These are phyloP conservation scores for Phialocephala sp. DNA, from an alignment of 2,329 filamentous ascomycete species.

Conservation along the genomic window DNA sequence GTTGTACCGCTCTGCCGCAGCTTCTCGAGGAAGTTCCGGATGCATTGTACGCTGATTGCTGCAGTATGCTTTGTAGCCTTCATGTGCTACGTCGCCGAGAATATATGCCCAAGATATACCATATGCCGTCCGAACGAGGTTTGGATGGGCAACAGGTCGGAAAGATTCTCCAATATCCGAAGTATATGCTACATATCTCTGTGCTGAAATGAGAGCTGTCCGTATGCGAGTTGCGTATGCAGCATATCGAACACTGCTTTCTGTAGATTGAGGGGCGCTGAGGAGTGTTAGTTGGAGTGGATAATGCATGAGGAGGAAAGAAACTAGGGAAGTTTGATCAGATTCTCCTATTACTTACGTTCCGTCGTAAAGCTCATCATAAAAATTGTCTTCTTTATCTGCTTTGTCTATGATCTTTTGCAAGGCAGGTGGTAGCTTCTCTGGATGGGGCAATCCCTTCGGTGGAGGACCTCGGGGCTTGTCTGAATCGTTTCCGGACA, in stretches of 20 bases:
- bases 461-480: slow-evolving; percentile 35
- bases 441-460: slow-evolving; percentile 32
- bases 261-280: slow-evolving; percentile 79
- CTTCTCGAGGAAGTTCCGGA: slow-evolving; percentile 60
- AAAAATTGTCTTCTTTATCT: slow-evolving; percentile 72
- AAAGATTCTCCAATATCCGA: slow-evolving; percentile 97
- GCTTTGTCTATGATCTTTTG: slow-evolving; percentile 63
- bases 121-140: slow-evolving; percentile 81
- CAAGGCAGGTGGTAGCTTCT: slow-evolving; percentile 58
- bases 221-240: slow-evolving; percentile 86
- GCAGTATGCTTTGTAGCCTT: slow-evolving; percentile 94
- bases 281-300: slow-evolving; percentile 22
- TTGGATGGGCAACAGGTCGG: slow-evolving; percentile 87
- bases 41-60: slow-evolving; percentile 79
- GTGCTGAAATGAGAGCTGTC: slow-evolving; percentile 86
- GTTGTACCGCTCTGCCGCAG: slow-evolving; percentile 40
- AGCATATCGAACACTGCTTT: slow-evolving; percentile 86
- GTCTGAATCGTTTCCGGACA: slow-evolving; percentile 39
- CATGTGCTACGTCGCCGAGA: slow-evolving; percentile 85
- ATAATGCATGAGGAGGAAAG: background rate
- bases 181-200: slow-evolving; percentile 97
- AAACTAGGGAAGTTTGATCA: slow-evolving; percentile 11
- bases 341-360: slow-evolving; percentile 62
- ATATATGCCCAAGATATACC: slow-evolving; percentile 93
- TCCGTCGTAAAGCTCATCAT: slow-evolving; percentile 78